Evolutionary conservation across 1,284 basidiomycete species (phyloP).

Genomic region (Hypsizygus ulmarius): DNA sequence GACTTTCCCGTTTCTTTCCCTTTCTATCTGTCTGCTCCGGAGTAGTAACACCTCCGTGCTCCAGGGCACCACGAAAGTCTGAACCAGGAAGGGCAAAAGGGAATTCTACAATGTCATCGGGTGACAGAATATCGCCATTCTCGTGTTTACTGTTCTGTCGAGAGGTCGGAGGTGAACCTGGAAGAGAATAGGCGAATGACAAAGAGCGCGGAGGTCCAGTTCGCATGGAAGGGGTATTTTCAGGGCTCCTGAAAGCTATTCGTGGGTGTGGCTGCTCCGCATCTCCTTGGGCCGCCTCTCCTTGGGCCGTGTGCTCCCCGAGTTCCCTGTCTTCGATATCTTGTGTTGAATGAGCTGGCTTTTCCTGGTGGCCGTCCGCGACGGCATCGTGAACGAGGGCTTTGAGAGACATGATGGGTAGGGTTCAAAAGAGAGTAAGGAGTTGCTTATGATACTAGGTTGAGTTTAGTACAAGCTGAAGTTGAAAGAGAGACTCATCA

Average conservation of each 20-base stretch:
- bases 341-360: background rate
- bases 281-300: background rate
- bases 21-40: conserved; percentile 47
- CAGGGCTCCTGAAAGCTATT: conserved; percentile 23
- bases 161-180: conserved; percentile 40
- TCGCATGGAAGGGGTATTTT: conserved; percentile 58
- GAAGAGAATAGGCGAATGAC: conserved; percentile 58
- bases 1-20: conserved; percentile 53
- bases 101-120: conserved; percentile 26
- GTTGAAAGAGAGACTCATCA: too few relatives aligned
- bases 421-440: conserved; percentile 7
- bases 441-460: background rate
- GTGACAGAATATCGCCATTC: conserved; percentile 28
- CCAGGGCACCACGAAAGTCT: conserved; percentile 63
- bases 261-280: conserved; percentile 7
- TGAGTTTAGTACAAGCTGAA: background rate
- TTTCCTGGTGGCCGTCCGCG: conserved; percentile 1
- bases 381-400: conserved; percentile 15
- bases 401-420: conserved; percentile 18
- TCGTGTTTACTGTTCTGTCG: conserved; percentile 31
- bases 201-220: conserved; percentile 75
- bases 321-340: background rate
- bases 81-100: conserved; percentile 32
- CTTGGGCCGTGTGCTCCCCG: background rate
- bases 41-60: conserved; percentile 30